Percentiles rank a stretch among this genome's conserved stretches.
Conservation (phyloP, 2,329 filamentous ascomycete genomes). For the Trichoderma sp. region DNA sequence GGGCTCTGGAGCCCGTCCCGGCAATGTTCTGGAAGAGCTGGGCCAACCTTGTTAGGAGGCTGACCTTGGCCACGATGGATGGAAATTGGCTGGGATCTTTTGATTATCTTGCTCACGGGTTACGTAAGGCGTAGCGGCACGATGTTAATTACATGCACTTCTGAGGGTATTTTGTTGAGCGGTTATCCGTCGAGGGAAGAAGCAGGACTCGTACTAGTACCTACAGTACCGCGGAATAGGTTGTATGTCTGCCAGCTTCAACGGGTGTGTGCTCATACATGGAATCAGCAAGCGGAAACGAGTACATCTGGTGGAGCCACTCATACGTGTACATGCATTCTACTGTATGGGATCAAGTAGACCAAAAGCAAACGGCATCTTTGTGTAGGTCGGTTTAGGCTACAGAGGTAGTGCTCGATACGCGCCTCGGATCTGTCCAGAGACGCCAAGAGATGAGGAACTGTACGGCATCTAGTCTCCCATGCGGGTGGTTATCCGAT, state of each 20-base stretch:
- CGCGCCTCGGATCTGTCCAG: neutral
- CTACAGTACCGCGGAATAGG: neutral
- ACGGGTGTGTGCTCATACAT: neutral
- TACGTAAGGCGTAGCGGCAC: neutral
- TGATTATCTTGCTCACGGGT: neutral
- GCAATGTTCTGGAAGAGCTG: constrained; percentile 1
- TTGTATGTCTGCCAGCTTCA: neutral
- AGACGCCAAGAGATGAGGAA: neutral
- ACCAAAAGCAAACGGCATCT: neutral
- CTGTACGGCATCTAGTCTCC: neutral
- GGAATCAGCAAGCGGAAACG: neutral
- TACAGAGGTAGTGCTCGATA: neutral
- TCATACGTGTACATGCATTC: neutral
- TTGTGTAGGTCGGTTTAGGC: neutral
- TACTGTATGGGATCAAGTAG: neutral
- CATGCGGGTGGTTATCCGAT: neutral
- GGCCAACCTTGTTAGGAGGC: constrained; percentile 3
- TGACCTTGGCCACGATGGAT: neutral
- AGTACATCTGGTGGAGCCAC: neutral
- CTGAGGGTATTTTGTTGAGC: neutral
- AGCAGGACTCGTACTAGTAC: neutral
- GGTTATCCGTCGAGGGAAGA: neutral
- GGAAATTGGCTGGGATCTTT: neutral
- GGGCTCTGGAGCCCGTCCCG: neutral
- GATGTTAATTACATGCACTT: neutral